These are phyloP conservation scores for Mycena galopus DNA, from an alignment of 768 basidiomycete species.

Conservation along the genomic window DNA sequence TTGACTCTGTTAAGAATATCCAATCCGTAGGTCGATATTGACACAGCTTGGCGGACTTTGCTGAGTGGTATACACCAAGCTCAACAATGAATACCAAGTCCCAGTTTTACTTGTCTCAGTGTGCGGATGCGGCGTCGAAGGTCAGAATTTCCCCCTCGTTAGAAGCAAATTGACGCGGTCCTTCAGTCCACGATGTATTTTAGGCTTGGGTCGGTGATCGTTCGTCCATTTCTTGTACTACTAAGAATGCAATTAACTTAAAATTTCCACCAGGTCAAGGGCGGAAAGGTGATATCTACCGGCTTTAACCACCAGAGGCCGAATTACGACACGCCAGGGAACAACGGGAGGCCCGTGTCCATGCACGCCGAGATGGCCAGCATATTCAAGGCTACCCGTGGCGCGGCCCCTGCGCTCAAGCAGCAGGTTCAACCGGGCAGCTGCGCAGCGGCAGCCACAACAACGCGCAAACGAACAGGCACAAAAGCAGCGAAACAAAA, in stretches of 20 bases:
- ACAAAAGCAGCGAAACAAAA: conserved; percentile 29
- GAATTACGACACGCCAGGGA: conserved; percentile 61
- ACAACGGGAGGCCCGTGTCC: conserved; percentile 55
- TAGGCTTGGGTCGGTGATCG: conserved; percentile 59
- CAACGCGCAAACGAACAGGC: conserved; percentile 33
- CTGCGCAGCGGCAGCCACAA: conserved; percentile 16
- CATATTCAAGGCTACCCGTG: conserved; percentile 64
- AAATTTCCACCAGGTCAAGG: conserved; percentile 55
- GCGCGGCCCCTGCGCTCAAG: conserved; percentile 65
- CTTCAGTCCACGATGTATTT: conserved; percentile 59
- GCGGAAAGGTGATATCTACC: conserved; percentile 65
- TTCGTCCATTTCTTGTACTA: not conserved
- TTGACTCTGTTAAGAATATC: conserved; percentile 21
- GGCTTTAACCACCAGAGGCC: conserved; percentile 69
- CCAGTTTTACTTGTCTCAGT: conserved; percentile 65
- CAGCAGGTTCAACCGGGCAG: conserved; percentile 61
- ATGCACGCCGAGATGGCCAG: conserved; percentile 75
- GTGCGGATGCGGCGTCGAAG: conserved; percentile 62
- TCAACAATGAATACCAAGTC: conserved; percentile 57
- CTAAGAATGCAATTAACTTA: not conserved
- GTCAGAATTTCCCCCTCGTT: conserved; percentile 24
- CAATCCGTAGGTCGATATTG: conserved; percentile 46
- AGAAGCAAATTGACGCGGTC: not conserved
- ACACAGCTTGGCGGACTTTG: not conserved
- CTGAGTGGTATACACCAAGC: not conserved